phyloP scores from a whole-genome alignment of 2,329 filamentous ascomycete species.

The Sclerotiophoma versabilis region DNA sequence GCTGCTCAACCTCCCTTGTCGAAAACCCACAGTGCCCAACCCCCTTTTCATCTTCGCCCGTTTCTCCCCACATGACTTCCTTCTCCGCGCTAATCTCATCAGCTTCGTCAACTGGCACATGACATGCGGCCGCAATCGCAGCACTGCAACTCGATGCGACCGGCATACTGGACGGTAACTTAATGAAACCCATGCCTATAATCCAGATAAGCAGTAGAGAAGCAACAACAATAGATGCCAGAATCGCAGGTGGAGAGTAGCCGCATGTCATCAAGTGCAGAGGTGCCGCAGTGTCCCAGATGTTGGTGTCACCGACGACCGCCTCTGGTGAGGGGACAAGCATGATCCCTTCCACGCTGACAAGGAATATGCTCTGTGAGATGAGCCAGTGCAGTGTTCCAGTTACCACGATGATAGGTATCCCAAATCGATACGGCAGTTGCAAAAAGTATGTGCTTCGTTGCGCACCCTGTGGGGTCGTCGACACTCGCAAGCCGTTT shows the following conservation, averaged over 20 bases:
- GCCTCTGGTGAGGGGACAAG: not conserved
- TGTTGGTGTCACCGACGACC: not conserved
- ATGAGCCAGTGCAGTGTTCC: constrained; percentile 53
- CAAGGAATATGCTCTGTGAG: constrained; percentile 54
- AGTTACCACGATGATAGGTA: constrained; percentile 47
- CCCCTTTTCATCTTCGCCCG: constrained; percentile 3
- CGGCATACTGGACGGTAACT: constrained; percentile 77
- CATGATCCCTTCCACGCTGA: constrained; percentile 34
- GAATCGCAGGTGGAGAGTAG: constrained; percentile 25
- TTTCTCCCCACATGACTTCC: constrained; percentile 22
- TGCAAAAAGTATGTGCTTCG: constrained; percentile 51
- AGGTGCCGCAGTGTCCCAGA: not conserved
- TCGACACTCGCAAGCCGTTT: constrained; percentile 49
- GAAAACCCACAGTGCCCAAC: constrained; percentile 18
- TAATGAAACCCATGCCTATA: constrained; percentile 70
- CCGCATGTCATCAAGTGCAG: constrained; percentile 8
- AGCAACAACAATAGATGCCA: constrained; percentile 12
- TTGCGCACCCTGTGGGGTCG: constrained; percentile 38
- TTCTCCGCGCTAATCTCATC: constrained; percentile 2
- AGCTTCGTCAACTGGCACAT: constrained; percentile 1
- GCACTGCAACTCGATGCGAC: constrained; percentile 75
- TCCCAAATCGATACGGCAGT: constrained; percentile 48
- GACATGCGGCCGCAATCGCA: constrained; percentile 28
- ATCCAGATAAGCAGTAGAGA: constrained; percentile 8
- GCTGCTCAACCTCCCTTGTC: not conserved